phyloP scores from a whole-genome alignment of 352 stramenopile species.

The Globisporangium abappressorium region DNA sequence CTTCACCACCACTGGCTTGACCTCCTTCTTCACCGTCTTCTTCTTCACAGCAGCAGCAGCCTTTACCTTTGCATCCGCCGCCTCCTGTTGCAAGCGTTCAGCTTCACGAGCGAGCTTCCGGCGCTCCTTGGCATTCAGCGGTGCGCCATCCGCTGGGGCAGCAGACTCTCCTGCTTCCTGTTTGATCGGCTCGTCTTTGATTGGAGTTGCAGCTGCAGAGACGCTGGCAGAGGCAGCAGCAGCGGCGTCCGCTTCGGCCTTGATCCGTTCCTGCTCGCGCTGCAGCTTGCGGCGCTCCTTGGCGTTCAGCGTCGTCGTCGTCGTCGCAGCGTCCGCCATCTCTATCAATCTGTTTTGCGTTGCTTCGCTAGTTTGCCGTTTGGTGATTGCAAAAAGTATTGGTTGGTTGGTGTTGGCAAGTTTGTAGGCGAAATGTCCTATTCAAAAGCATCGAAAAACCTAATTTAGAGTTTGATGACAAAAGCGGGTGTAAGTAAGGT shows the following conservation, averaged over 20 bases:
- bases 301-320: slow-evolving; percentile 50
- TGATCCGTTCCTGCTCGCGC: slow-evolving; percentile 45
- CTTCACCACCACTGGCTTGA: background rate
- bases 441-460: too few relatives aligned
- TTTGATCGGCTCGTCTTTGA: slow-evolving; percentile 18
- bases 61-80: background rate
- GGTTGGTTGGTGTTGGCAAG: background rate
- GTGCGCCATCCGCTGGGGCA: slow-evolving; percentile 2
- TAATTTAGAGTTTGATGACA: too few relatives aligned
- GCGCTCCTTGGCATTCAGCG: slow-evolving; percentile 43
- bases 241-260: background rate
- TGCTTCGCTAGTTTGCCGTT: background rate
- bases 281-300: slow-evolving; percentile 77
- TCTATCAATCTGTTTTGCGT: background rate
- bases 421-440: too few relatives aligned
- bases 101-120: slow-evolving; percentile 23
- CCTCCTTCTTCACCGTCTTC: background rate
- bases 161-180: background rate
- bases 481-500: too few relatives aligned
- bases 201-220: slow-evolving; percentile 2
- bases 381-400: slow-evolving; percentile 2
- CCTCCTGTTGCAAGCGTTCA: slow-evolving; percentile 4
- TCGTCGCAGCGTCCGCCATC: slow-evolving; percentile 1
- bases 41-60: slow-evolving; percentile 1
- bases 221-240: slow-evolving; percentile 15